These are phyloP conservation scores for Dactylellina cionopaga DNA, from an alignment of 2,329 filamentous ascomycete species.

Conservation along the genomic window DNA sequence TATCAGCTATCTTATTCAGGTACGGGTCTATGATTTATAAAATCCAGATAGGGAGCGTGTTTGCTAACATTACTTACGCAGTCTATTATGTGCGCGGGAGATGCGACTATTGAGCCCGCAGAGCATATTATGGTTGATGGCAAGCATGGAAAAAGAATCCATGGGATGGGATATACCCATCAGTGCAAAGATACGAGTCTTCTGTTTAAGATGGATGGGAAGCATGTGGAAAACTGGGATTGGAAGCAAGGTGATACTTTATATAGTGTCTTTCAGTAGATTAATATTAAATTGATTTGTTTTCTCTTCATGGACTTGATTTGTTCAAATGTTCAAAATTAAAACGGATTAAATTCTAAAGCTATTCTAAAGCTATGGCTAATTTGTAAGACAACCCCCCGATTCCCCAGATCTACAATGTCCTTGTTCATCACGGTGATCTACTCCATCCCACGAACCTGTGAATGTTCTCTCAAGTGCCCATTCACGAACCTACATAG, in stretches of 20 bases:
- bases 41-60: not conserved
- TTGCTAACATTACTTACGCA: not conserved
- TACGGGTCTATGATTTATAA: not conserved
- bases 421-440: slow-evolving; percentile 24
- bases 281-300: not conserved
- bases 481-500: slow-evolving; percentile 11
- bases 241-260: slow-evolving; percentile 23
- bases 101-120: slow-evolving; percentile 19
- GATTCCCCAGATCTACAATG: slow-evolving; percentile 19
- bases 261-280: slow-evolving; percentile 17
- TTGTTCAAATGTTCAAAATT: no score
- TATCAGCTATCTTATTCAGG: slow-evolving; percentile 22
- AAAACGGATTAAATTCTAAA: no score
- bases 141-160: slow-evolving; percentile 26
- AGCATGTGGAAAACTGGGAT: slow-evolving; percentile 14
- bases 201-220: slow-evolving; percentile 18
- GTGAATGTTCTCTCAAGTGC: slow-evolving; percentile 17
- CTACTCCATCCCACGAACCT: slow-evolving; percentile 14
- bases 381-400: slow-evolving; percentile 1
- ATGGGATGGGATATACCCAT: slow-evolving; percentile 27
- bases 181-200: slow-evolving; percentile 23
- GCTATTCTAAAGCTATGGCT: not conserved
- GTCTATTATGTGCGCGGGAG: slow-evolving; percentile 17
- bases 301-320: not conserved
- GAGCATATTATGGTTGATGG: slow-evolving; percentile 8